These are phyloP conservation scores for Sporothrix protearum DNA, from an alignment of 2,329 filamentous ascomycete genomes.

Conservation along the genomic window DNA sequence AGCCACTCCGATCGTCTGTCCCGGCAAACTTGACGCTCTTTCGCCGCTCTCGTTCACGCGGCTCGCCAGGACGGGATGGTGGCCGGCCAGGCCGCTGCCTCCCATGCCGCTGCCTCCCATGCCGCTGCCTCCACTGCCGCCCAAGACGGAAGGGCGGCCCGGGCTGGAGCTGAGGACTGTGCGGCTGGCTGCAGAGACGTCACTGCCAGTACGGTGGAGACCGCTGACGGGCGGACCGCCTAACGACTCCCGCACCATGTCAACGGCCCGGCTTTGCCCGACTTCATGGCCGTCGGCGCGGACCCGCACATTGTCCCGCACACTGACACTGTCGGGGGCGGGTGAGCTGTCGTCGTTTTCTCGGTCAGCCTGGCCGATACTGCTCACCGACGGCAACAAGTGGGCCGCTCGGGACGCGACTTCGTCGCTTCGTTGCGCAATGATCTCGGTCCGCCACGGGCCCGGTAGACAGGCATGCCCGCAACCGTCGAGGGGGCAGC, in stretches of 20 bases:
- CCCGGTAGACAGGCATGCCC: constrained; percentile 61
- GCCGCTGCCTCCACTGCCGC: not conserved
- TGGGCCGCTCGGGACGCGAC: constrained; percentile 41
- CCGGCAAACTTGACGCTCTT: constrained; percentile 63
- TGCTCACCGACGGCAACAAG: not conserved
- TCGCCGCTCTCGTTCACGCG: constrained; percentile 50
- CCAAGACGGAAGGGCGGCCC: constrained; percentile 30
- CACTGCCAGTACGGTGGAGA: constrained; percentile 17
- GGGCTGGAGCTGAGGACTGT: constrained; percentile 52
- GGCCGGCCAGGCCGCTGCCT: not conserved
- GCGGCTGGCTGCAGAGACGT: constrained; percentile 23
- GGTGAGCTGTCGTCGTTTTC: constrained; percentile 18
- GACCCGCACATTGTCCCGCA: constrained; percentile 30
- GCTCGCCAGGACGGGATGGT: constrained; percentile 19
- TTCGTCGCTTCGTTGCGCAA: constrained; percentile 49
- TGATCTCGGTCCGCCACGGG: constrained; percentile 49
- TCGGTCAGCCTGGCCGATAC: constrained; percentile 34
- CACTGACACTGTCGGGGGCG: not conserved
- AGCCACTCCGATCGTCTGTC: constrained; percentile 33
- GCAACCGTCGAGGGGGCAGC: constrained; percentile 63
- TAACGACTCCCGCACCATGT: constrained; percentile 55
- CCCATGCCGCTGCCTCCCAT: not conserved
- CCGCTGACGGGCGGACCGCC: constrained; percentile 23
- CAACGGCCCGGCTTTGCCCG: constrained; percentile 57
- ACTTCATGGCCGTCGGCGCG: constrained; percentile 53